Base-by-base conservation (phyloP, 2,329 filamentous ascomycete species). In the Botrytis sinoallii region DNA sequence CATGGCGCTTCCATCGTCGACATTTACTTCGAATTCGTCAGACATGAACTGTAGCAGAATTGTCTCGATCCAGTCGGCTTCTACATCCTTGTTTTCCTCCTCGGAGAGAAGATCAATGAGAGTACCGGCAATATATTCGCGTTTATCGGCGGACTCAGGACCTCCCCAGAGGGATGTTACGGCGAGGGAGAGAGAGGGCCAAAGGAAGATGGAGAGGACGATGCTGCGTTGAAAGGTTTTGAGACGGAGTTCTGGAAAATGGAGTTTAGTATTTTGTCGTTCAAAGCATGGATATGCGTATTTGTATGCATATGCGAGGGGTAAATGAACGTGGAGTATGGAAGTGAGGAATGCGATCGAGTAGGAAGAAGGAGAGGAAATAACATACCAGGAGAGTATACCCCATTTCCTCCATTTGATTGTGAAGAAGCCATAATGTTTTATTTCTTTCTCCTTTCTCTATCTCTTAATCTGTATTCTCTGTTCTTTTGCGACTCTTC, bases 61-160 rank as follows among this genome's bases (percentile, higher is more conserved):
- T 59, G 91, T 88, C 85, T 98, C 95, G 61, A 98, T 85, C 78
- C 98, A 94, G 76, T 92, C 90, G 29, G 88, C 85, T 78, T 97
- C 92, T 18, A 93, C 90, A 72, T 89, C 85, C 2, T 89, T 86
- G 5, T 85, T 83, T 18, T 85, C 83, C 29, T 42, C n/a, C 7
- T 32, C 57, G 1, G 80, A 76, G 78, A 98, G 92, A 76, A 97
- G 89, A 40, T 97, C 93, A 74, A 91, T 92, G 71, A 98, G 87
- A 61, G 92, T 93, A 76, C 94, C 95, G 70, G 93, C 95, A 80
- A 99, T 93, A 95, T 95, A 98, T 86, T 97, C 95, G 80, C 95
- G 92, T 85, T 98, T 98, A 83, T 97, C 94, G 75, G 87, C 90
- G 92, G 74, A 76, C 80, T 94, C 90, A 59, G 93, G 90, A 3